These are phyloP conservation scores for Ogataea dorogensis DNA, from an alignment of 805 yeast species.

Conservation along the genomic window DNA sequence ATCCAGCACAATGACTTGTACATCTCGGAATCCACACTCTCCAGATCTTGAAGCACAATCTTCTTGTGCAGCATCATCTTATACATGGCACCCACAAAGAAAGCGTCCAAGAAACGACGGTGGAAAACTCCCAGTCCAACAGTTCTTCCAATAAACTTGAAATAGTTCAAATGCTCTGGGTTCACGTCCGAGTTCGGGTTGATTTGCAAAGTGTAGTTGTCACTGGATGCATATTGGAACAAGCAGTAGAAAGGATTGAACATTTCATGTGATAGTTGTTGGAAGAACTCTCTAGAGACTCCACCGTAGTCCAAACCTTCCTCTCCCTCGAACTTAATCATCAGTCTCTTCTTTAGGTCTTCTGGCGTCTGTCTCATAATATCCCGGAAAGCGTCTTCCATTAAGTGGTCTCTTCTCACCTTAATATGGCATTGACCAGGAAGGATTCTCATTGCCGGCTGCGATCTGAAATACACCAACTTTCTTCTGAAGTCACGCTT, in stretches of 20 bases:
- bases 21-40: slow-evolving; percentile 97
- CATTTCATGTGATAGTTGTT: slow-evolving; percentile 95
- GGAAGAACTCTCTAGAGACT: slow-evolving; percentile 96
- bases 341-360: slow-evolving; percentile 92
- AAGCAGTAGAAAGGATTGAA: slow-evolving; percentile 97
- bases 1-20: slow-evolving; percentile 95
- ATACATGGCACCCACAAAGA: slow-evolving; percentile 96
- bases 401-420: slow-evolving; percentile 93
- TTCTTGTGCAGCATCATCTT: slow-evolving; percentile 96
- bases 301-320: slow-evolving; percentile 99
- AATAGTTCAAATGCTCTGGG: slow-evolving; percentile 96
- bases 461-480: slow-evolving; percentile 95
- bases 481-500: slow-evolving; percentile 98
- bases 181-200: slow-evolving; percentile 96
- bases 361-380: slow-evolving; percentile 99
- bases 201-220: slow-evolving; percentile 95
- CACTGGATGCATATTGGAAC: slow-evolving; percentile 96
- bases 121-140: slow-evolving; percentile 99
- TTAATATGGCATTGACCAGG: slow-evolving; percentile 99
- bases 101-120: slow-evolving; percentile 94
- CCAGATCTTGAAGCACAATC: slow-evolving; percentile 95
- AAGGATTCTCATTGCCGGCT: slow-evolving; percentile 92
- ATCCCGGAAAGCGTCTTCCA: slow-evolving; percentile 97
- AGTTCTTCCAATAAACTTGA: slow-evolving; percentile 97
- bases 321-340: slow-evolving; percentile 99